Base-by-base conservation (phyloP, 306 rosid genomes). In the Cucumis cinereus region DNA sequence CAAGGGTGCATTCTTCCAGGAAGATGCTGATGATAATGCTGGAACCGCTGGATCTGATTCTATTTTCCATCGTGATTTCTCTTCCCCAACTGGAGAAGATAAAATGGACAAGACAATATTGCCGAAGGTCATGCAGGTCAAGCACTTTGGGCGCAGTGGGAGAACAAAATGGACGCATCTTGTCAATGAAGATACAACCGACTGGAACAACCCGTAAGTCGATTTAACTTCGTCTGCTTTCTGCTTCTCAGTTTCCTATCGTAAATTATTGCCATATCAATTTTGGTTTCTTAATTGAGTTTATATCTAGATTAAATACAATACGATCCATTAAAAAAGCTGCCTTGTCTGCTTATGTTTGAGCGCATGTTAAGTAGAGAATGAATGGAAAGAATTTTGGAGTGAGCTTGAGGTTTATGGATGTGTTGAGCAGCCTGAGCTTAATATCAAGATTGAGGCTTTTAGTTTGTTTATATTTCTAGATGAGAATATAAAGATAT, bases 71-170 rank as follows among this genome's bases (percentile, higher is more conserved):
- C 98, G 98, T 12, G 98, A 94, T 86, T 91, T 88, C 89, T 91
- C 98, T 79, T 84, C 98, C 50, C 97, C 96, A 45, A 94, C 97
- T 28, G 98, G 97, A 66, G 98, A 94, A 85, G 98, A 94, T 84
- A 94, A 86, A 85, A 89, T 94, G 98, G 93, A 94, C 84, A 94
- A 94, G 87, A 90, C 97, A 61, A 90, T 90, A 72, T 81, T 94
- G 78, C 98, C 98, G 10, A 94, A 90, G 87, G 96, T 94, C 77
- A 91, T 91, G 98, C 98, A 94, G 85, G 97, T 94, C 82, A 94
- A 91, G 87, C 98, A 94, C 87, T 94, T 94, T 82, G 98, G 97
- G 77, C 94, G 96, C 6, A 94, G 98, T 85, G 98, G 98, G 79
- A 87, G 97, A 88, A 89, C 96, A 24, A 94, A 94, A 79, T 94